A percentile compares a stretch with the other conserved stretches of the same genome.
phyloP scores from a whole-genome alignment of 2,329 filamentous ascomycete genomes.

The Trichoderma sp. region DNA sequence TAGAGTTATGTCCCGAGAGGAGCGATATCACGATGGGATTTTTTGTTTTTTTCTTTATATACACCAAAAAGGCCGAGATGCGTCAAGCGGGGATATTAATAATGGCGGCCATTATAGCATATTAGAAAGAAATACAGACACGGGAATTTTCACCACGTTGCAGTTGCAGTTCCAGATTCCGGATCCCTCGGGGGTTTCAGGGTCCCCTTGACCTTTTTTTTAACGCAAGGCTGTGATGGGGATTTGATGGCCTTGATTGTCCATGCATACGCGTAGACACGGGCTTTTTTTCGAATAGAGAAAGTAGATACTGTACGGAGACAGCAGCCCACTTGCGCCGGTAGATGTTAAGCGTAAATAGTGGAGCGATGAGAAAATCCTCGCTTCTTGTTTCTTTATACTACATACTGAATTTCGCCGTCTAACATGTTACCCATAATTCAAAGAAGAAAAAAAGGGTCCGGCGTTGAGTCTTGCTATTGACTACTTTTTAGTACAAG shows the following conservation, averaged over 20 bases:
- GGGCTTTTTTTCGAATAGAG: not conserved
- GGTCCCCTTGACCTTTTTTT: not conserved
- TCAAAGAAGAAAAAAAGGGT: not conserved
- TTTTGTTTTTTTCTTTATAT: not conserved
- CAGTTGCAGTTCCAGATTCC: not conserved
- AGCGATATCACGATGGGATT: not conserved
- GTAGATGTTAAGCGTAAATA: conserved; percentile 3
- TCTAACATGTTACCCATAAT: not conserved
- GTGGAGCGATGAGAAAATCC: not conserved
- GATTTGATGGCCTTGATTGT: not conserved
- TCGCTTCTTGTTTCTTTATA: not conserved
- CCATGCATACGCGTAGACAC: conserved; percentile 1
- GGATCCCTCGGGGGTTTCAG: not conserved
- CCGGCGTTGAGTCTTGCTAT: not conserved
- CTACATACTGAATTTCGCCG: not conserved
- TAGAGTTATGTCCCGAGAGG: conserved; percentile 6
- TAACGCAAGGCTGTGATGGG: not conserved
- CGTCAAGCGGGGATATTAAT: not conserved
- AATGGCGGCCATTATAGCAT: not conserved
- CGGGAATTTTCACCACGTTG: not conserved
- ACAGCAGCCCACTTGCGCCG: not conserved
- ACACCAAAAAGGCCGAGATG: not conserved
- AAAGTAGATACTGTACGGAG: not conserved
- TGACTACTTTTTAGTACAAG: not conserved
- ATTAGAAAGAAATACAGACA: conserved; percentile 10